These are phyloP conservation scores for Prunus yedoensis DNA, from an alignment of 331 rosid genomes.

Conservation along the genomic window DNA sequence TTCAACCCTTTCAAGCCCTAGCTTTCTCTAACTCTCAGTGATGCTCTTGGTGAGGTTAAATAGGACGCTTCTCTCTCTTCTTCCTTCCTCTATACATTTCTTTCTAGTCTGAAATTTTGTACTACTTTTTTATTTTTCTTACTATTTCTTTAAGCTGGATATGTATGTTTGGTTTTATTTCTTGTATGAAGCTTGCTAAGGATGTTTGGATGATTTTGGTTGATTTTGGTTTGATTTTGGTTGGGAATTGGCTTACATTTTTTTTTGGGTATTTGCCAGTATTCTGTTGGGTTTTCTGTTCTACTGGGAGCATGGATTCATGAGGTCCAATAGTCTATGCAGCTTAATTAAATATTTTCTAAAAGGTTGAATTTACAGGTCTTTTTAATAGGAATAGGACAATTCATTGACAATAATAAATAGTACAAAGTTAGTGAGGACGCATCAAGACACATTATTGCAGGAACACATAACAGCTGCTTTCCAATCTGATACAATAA, in stretches of 20 bases:
- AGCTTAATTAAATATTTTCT: neutral
- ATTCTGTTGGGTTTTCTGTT: neutral
- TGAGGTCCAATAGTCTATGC: neutral
- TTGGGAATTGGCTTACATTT: neutral
- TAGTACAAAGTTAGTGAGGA: no score
- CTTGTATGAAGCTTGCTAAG: neutral
- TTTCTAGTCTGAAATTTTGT: neutral
- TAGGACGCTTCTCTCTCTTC: neutral
- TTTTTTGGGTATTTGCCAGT: neutral
- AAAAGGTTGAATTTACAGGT: neutral
- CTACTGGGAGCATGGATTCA: neutral
- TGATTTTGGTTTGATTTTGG: neutral
- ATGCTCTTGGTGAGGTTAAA: neutral
- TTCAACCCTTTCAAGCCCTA: neutral
- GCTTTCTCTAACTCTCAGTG: neutral
- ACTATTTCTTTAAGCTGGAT: neutral
- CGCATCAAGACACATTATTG: no score
- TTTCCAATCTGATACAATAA: no score
- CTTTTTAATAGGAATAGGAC: no score
- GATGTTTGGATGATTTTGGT: neutral
- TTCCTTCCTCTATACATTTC: neutral
- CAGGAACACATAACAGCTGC: no score
- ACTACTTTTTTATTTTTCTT: neutral
- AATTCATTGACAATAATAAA: no score
- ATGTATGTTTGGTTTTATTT: neutral